A percentile compares a stretch with the other conserved stretches of the same genome.
phyloP scores from a whole-genome alignment of 139 green algal species.

The Trebouxia sp. region DNA sequence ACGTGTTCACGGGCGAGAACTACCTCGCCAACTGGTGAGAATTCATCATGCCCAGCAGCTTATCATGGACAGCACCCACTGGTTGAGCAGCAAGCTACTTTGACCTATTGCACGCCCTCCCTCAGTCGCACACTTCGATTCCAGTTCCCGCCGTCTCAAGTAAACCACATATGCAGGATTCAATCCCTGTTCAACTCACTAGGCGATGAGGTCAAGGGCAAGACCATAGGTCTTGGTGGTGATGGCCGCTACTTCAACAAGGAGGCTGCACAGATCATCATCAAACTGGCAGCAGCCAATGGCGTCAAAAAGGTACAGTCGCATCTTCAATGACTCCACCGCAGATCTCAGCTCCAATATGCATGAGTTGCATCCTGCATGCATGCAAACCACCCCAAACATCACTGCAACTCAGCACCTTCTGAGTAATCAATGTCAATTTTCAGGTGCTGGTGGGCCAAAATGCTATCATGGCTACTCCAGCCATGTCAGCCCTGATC shows the following conservation, averaged over 20 bases:
- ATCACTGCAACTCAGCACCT: too few species aligned
- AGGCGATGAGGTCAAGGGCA: slow-evolving; percentile 84
- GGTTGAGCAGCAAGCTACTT: too few species aligned
- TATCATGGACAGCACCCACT: too few species aligned
- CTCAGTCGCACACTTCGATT: too few species aligned
- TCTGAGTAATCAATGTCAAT: too few species aligned
- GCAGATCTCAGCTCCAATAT: not conserved
- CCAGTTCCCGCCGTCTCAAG: too few species aligned
- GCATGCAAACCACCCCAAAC: not conserved
- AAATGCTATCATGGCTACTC: slow-evolving; percentile 96
- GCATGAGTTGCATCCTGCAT: not conserved
- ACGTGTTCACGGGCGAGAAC: slow-evolving; percentile 90
- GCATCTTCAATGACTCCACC: not conserved
- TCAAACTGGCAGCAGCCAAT: slow-evolving; percentile 93
- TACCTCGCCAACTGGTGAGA: slow-evolving; percentile 97
- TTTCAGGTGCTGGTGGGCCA: slow-evolving; percentile 88
- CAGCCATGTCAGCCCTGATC: slow-evolving; percentile 97
- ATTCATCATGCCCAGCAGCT: not conserved
- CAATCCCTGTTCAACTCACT: slow-evolving; percentile 93
- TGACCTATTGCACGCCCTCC: too few species aligned
- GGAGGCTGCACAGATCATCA: slow-evolving; percentile 94
- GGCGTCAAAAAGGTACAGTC: slow-evolving; percentile 60
- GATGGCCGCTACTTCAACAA: slow-evolving; percentile 99
- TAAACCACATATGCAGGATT: too few species aligned
- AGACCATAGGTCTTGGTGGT: slow-evolving; percentile 90